Base-by-base conservation (phyloP, 1,284 basidiomycete genomes). In the Xanthoconium separans region DNA sequence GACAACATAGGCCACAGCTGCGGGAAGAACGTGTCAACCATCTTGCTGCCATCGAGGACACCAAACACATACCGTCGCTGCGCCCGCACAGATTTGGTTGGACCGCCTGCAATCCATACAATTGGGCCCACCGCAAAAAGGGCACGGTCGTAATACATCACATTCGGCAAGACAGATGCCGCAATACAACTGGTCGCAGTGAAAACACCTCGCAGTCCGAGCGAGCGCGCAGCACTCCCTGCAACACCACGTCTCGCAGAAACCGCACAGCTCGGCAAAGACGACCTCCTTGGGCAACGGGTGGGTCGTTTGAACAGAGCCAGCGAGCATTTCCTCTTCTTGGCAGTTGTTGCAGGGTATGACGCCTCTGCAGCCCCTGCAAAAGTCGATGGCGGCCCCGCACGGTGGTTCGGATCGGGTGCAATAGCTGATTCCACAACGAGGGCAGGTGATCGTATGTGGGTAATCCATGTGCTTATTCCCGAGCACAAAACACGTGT, bases 271-370 rank as follows among this genome's bases (percentile, higher is more conserved):
- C 1, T 10, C 15, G 16, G 15, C 6, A 4, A 64, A 33, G 15
- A n/a, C 18, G 1, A 60, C 43, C 16, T 13, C 22, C 1, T 34
- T 45, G 22, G 52, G 42, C 6, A 8, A 50, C 2, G 24, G 41
- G 0, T 13, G 9, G 12, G 6, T 2, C 11, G 9, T 20, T 24
- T 39, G 37, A 5, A 2, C 16, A 5, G 40, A 49, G 12, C 30
- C 51, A 1, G 63, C 58, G 20, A 52, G 46, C 8, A 30, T 33
- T 7, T 56, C 64, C 12, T 60, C 57, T 7, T 66, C 62, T 43
- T 47, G 37, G 27, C 60, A 65, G 42, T 39, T 16, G 0, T 30
- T 20, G 18, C 57, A 65, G 22, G 47, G 39, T 34, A 39, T 33
- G 24, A 20, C 41, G 0, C 52, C 57, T 12, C 34, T 51, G 57